phyloP scores from a whole-genome alignment of 2,329 filamentous ascomycete genomes.

The Cercospora beticola region DNA sequence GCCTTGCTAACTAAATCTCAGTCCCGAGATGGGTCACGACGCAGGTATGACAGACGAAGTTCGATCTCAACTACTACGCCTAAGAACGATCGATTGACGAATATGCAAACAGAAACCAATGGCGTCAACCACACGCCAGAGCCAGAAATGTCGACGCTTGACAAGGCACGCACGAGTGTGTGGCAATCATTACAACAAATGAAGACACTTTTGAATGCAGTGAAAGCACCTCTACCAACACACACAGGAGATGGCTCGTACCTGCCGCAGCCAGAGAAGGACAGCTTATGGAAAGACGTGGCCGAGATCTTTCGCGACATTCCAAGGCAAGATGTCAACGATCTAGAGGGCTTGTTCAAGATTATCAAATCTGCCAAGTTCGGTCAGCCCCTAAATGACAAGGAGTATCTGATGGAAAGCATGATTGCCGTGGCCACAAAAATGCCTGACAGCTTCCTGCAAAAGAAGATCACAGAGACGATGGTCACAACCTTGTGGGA shows the following conservation, averaged over 20 bases:
- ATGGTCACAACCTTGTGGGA: conserved; percentile 51
- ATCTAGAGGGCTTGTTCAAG: conserved; percentile 40
- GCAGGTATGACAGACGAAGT: conserved; percentile 10
- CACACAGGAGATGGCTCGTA: conserved; percentile 48
- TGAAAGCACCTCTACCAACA: conserved; percentile 37
- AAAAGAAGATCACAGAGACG: conserved; percentile 44
- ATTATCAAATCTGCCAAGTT: conserved; percentile 40
- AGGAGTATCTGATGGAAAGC: conserved; percentile 60
- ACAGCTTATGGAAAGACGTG: conserved; percentile 25
- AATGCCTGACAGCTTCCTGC: conserved; percentile 43
- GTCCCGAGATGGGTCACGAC: conserved; percentile 8
- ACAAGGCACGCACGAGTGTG: conserved; percentile 26
- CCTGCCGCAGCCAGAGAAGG: conserved; percentile 35
- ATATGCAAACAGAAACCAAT: conserved; percentile 10
- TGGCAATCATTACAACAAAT: conserved; percentile 31
- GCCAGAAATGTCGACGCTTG: conserved; percentile 29
- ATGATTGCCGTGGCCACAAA: conserved; percentile 50
- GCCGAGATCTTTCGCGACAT: conserved; percentile 30
- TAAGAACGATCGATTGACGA: background rate
- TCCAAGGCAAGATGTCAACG: conserved; percentile 27
- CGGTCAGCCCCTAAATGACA: conserved; percentile 61
- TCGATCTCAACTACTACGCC: background rate
- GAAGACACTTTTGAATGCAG: conserved; percentile 34
- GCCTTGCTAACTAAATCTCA: conserved; percentile 2
- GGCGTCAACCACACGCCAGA: conserved; percentile 17